These are phyloP conservation scores for Cutaneotrichosporon curvatum DNA, from an alignment of 1,284 basidiomycete species.

Conservation along the genomic window DNA sequence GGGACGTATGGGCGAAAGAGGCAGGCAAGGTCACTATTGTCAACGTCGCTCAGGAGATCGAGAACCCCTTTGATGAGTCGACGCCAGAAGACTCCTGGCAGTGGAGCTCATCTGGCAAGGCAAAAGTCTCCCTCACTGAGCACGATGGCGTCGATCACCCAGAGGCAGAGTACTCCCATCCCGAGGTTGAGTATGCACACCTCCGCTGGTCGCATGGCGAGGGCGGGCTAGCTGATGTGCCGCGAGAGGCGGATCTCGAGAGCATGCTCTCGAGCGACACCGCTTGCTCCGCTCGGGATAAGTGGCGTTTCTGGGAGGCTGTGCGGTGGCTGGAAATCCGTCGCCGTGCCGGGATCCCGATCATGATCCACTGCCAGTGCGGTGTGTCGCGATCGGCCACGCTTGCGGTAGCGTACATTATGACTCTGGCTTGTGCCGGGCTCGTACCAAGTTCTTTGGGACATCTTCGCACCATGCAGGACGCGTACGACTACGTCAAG, in stretches of 20 bases:
- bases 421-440: slow-evolving; percentile 77
- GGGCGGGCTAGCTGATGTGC: slow-evolving; percentile 65
- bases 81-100: slow-evolving; percentile 6
- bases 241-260: slow-evolving; percentile 15
- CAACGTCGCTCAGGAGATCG: slow-evolving; percentile 92
- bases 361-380: slow-evolving; percentile 91
- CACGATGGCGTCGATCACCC: slow-evolving; percentile 39
- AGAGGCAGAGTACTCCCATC: slow-evolving; percentile 76
- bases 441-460: slow-evolving; percentile 61
- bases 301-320: slow-evolving; percentile 66
- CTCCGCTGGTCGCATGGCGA: slow-evolving; percentile 92
- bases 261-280: no score
- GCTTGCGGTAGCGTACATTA: slow-evolving; percentile 84
- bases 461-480: slow-evolving; percentile 74
- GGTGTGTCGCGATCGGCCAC: slow-evolving; percentile 93
- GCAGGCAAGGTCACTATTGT: slow-evolving; percentile 50
- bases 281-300: no score
- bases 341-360: slow-evolving; percentile 63
- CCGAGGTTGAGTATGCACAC: slow-evolving; percentile 81
- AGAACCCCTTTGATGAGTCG: slow-evolving; percentile 59
- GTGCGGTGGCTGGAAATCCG: slow-evolving; percentile 75
- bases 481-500: slow-evolving; percentile 85
- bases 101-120: no score
- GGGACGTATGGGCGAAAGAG: slow-evolving; percentile 23
- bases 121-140: slow-evolving; percentile 18